Base-by-base conservation (phyloP, 495 filamentous ascomycete species). In the Xylaria castorea region DNA sequence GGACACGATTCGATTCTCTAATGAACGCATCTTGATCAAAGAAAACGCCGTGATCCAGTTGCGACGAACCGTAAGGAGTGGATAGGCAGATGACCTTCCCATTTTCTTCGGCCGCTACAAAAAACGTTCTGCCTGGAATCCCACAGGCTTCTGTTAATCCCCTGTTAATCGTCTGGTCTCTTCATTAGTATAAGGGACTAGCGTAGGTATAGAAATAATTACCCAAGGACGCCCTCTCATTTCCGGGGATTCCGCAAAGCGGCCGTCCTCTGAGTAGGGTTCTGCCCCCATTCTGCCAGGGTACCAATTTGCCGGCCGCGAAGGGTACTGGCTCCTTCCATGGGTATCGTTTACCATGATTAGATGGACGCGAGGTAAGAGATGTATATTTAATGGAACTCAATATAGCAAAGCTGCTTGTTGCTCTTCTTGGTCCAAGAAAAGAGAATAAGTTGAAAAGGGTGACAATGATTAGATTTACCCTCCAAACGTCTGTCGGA, bases 311-410 rank as follows among this genome's bases (percentile, higher is more conserved):
- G 74, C 14, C 30, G 71, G 42, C 44, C 77, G 74, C 27, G 68
- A 57, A 34, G 75, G 71, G 68, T 76, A 77, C 42, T 71, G 64
- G n/a, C 71, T 70, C 72, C 75, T 75, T 1, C 69, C 58, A 20
- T 74, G 68, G 25, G 50, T 66, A 40, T 51, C 27, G 9, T 79
- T 76, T n/a, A 77, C 77, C 77, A 79, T 79, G 72, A 62, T 66
- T 73, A 61, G 34, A 55, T 42, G 7, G 22, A 44, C 8, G 1
- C 14, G 12, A 53, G 16, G 20, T 30, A 62, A 34, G n/a, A 12
- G 8, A 36, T 40, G 16, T 69, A 16, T 48, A 51, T 0, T 25
- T 38, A 9, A 18, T 46, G 38, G 16, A 22, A 12, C 30, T 5
- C 4, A 20, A 22, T n/a, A 46, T 32, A 44, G 16, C 3, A 44